phyloP scores from a whole-genome alignment of 208 protist species.

The Naegleria fowleri region DNA sequence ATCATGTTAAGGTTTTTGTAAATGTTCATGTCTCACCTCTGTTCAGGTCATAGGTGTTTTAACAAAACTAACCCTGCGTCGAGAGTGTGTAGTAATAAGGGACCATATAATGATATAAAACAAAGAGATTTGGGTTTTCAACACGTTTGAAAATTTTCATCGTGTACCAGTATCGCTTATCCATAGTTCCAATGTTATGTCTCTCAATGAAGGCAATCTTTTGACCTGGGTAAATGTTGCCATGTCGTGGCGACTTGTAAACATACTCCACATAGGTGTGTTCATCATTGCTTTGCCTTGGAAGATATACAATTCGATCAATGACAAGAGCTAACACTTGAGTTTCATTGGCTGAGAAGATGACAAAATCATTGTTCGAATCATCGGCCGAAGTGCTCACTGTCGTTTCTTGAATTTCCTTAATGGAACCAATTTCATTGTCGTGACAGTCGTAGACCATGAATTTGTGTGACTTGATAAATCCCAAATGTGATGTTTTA shows the following conservation, averaged over 20 bases:
- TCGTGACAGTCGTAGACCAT: background rate
- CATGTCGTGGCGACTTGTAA: background rate
- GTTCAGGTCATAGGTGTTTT: too few relatives aligned
- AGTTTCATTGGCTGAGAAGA: background rate
- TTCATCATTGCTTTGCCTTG: background rate
- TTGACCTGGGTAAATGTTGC: background rate
- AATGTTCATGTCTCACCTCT: too few relatives aligned
- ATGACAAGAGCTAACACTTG: background rate
- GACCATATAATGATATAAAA: background rate
- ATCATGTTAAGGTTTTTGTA: too few relatives aligned
- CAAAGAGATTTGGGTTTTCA: background rate
- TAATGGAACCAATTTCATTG: background rate
- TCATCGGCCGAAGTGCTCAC: background rate
- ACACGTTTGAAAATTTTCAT: background rate
- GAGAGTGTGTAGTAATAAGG: background rate
- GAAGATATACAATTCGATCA: background rate
- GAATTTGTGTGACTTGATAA: background rate
- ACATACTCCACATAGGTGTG: background rate
- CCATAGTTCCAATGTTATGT: background rate
- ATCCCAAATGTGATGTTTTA: background rate
- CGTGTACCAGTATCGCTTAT: background rate
- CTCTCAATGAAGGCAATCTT: background rate
- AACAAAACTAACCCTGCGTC: background rate
- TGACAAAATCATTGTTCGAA: background rate
- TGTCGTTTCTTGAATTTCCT: background rate